Conservation (phyloP, 352 stramenopile species). For the Phytophthora vignae region DNA sequence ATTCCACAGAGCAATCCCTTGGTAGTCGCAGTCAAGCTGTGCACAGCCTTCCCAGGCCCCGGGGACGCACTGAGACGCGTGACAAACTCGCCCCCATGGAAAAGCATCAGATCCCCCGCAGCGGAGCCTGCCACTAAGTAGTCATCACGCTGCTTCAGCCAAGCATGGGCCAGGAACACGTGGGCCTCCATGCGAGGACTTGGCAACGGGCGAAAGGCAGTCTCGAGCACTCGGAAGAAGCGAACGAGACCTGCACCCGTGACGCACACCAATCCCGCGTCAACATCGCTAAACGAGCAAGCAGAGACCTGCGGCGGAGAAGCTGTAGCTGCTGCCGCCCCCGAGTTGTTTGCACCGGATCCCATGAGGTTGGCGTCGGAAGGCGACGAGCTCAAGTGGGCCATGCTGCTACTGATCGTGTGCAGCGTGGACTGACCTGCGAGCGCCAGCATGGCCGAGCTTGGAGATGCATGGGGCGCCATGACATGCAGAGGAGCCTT, state of each 20-base stretch:
- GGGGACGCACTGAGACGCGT: slow-evolving; percentile 64
- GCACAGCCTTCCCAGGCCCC: slow-evolving; percentile 54
- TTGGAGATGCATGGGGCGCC: slow-evolving; percentile 51
- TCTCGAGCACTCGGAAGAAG: slow-evolving; percentile 93
- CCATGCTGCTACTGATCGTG: slow-evolving; percentile 30
- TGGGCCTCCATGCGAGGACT: slow-evolving; percentile 76
- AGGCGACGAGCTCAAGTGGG: slow-evolving; percentile 30
- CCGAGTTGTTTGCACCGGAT: slow-evolving; percentile 15
- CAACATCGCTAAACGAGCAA: slow-evolving; percentile 90
- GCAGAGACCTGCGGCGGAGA: slow-evolving; percentile 60
- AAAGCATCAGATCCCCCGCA: slow-evolving; percentile 88
- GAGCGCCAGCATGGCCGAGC: slow-evolving; percentile 51
- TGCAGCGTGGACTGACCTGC: slow-evolving; percentile 36
- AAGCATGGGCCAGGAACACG: slow-evolving; percentile 86
- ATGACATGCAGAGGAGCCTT: slow-evolving; percentile 73
- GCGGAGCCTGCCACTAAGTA: slow-evolving; percentile 87
- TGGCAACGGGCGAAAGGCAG: slow-evolving; percentile 85
- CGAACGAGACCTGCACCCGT: slow-evolving; percentile 83
- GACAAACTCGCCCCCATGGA: slow-evolving; percentile 80
- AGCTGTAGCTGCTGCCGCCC: neutral
- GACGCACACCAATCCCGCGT: slow-evolving; percentile 89
- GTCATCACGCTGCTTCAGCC: slow-evolving; percentile 92
- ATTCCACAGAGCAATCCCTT: slow-evolving; percentile 86
- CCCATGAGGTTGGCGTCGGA: slow-evolving; percentile 37
- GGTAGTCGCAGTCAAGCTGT: slow-evolving; percentile 67